phyloP scores from a whole-genome alignment of 305 asterid species.

The Fraxinus albicans region DNA sequence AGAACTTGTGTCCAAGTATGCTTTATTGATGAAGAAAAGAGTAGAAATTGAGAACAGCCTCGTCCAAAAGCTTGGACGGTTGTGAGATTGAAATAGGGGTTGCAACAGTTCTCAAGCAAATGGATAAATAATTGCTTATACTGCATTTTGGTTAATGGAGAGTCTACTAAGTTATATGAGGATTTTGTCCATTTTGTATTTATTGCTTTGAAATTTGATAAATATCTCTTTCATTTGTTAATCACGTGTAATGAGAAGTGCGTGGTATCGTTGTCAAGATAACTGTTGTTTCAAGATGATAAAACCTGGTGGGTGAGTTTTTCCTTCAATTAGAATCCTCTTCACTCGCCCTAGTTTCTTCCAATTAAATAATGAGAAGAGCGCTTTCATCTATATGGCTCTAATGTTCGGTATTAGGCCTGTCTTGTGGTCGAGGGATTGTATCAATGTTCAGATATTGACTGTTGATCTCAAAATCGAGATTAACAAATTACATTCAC shows the following conservation, averaged over 20 bases:
- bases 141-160: not conserved
- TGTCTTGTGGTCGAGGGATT: not conserved
- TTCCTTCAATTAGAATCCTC: not conserved
- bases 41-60: constrained; percentile 64
- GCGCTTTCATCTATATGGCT: not conserved
- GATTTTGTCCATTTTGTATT: not conserved
- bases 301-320: too few relatives aligned
- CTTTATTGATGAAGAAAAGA: constrained; percentile 67
- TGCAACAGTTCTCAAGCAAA: not conserved
- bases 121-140: not conserved
- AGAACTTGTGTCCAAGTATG: constrained; percentile 47
- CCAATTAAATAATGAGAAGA: not conserved
- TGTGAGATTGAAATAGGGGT: constrained; percentile 21
- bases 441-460: not conserved
- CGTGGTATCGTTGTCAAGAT: not conserved
- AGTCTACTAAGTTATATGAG: not conserved
- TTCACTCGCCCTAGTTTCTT: not conserved
- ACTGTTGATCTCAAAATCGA: not conserved
- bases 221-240: not conserved
- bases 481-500: not conserved
- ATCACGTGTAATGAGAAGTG: not conserved
- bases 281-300: not conserved
- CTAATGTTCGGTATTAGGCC: not conserved
- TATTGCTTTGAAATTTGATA: not conserved
- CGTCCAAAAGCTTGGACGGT: constrained; percentile 58